Evolutionary conservation across 2,329 filamentous ascomycete genomes (phyloP), one percentile per base, ranked within the genome.

Genomic region (Pestalotiopsis sp.): DNA sequence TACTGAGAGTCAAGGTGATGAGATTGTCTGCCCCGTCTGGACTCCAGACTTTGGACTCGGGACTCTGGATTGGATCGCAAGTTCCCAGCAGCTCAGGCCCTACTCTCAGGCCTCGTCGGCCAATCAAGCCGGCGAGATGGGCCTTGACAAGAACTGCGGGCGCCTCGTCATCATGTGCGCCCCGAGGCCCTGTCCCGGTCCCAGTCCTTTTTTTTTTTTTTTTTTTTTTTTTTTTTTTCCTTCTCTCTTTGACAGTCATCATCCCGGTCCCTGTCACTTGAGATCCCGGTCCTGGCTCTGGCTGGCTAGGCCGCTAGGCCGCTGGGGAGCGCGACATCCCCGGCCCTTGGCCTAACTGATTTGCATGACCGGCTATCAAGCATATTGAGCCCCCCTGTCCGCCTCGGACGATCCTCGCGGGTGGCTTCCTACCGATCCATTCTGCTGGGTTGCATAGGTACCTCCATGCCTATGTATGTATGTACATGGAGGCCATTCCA

Each of bases 341-440:
- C 25, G 57, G 57, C 23, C 57, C 57, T 59, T 27, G 14, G 7
- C 57, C 27, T 14, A 9, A 39, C 27, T 61, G 59, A 61, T 61
- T 61, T 61, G 59, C 59, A 61, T 61, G 59, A 64, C 61, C n/a
- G 61, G 61, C 61, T 20, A 45, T 64, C 41, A 45, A 64, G 61
- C 61, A 61, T 61, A 61, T 36, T 61, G 59, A 38, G 20, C 17
- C 41, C 17, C 61, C 65, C 38, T 59, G 65, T 23, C 65, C 39
- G 52, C 27, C 31, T 67, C 20, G 27, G 66, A 41, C 45, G 70
- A 72, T 72, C 72, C 65, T 68, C 69, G 61, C 68, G 68, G 67
- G 69, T 69, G 70, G 70, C 71, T 72, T 71, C 56, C 67, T 36
- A 68, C 63, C 68, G 70, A 72, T 59, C 72, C 72, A 68, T 72